phyloP scores from a whole-genome alignment of 495 filamentous ascomycete species.

The Penicillium dipodomyicola region DNA sequence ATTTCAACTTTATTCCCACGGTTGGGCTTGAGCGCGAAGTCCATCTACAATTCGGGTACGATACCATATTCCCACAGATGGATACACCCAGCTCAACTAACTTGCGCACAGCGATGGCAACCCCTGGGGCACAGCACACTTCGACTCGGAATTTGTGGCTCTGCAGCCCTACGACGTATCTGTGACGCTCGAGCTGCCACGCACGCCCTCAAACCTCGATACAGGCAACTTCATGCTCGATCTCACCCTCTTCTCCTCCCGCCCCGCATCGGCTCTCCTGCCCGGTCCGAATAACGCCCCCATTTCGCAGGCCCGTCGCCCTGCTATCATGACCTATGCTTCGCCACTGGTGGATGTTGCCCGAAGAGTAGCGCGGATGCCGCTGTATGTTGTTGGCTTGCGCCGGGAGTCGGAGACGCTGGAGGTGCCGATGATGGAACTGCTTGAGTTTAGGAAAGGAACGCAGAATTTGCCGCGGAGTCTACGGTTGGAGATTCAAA shows the following conservation, averaged over 20 bases:
- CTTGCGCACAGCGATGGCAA: constrained; percentile 30
- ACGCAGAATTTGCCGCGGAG: constrained; percentile 55
- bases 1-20: constrained; percentile 77
- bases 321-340: constrained; percentile 65
- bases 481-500: constrained; percentile 65
- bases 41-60: constrained; percentile 78
- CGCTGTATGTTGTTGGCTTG: constrained; percentile 60
- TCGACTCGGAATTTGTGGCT: constrained; percentile 42
- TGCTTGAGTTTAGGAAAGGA: constrained; percentile 58
- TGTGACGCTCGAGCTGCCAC: constrained; percentile 70
- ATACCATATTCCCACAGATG: background rate
- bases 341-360: constrained; percentile 56
- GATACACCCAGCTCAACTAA: constrained; percentile 5
- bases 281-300: constrained; percentile 26
- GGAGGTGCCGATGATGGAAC: constrained; percentile 69
- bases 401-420: constrained; percentile 54
- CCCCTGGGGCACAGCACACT: constrained; percentile 44
- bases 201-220: constrained; percentile 50
- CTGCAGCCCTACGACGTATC: constrained; percentile 63
- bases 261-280: constrained; percentile 28
- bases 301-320: constrained; percentile 51
- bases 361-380: constrained; percentile 51
- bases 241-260: constrained; percentile 58
- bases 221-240: constrained; percentile 93
- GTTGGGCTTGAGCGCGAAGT: constrained; percentile 62